These are phyloP conservation scores for Verticillium tricorpus DNA, from an alignment of 2,329 filamentous ascomycete genomes.

Conservation along the genomic window DNA sequence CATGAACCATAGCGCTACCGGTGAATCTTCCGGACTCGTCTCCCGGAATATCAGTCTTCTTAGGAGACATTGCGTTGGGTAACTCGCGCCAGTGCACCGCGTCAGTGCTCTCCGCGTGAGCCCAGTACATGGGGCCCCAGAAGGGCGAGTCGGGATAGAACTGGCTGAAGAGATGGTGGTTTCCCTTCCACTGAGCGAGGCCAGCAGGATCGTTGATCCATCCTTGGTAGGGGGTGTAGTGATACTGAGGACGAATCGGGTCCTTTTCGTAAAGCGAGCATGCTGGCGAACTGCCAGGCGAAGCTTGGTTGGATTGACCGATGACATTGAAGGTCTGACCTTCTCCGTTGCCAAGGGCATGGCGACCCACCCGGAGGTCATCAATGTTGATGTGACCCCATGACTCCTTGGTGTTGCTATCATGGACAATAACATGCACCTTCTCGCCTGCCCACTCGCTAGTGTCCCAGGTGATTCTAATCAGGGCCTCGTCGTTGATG, in stretches of 20 bases:
- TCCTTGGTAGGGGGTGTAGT: constrained; percentile 21
- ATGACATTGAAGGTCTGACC: constrained; percentile 21
- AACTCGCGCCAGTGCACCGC: constrained; percentile 19
- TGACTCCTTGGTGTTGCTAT: constrained; percentile 15
- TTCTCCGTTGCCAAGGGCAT: constrained; percentile 17
- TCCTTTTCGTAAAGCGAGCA: constrained; percentile 19
- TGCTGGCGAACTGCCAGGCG: constrained; percentile 3
- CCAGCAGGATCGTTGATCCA: constrained; percentile 23
- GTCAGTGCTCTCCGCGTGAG: constrained; percentile 18
- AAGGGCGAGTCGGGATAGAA: constrained; percentile 17
- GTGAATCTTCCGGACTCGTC: constrained; percentile 19
- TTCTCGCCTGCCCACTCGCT: constrained; percentile 20
- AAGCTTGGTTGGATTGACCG: constrained; percentile 22
- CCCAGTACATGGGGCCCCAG: constrained; percentile 22
- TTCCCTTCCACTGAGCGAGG: constrained; percentile 16
- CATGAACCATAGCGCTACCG: constrained; percentile 16
- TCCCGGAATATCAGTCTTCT: constrained; percentile 3
- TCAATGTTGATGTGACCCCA: constrained; percentile 27
- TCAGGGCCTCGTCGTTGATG: constrained; percentile 22
- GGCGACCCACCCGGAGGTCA: constrained; percentile 21
- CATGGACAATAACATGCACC: constrained; percentile 17
- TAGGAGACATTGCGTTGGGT: constrained; percentile 16
- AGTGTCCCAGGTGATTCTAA: constrained; percentile 25
- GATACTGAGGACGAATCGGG: constrained; percentile 19
- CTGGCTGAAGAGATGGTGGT: constrained; percentile 22